phyloP scores from a whole-genome alignment of 2,329 filamentous ascomycete species.

The Scedosporium boydii region DNA sequence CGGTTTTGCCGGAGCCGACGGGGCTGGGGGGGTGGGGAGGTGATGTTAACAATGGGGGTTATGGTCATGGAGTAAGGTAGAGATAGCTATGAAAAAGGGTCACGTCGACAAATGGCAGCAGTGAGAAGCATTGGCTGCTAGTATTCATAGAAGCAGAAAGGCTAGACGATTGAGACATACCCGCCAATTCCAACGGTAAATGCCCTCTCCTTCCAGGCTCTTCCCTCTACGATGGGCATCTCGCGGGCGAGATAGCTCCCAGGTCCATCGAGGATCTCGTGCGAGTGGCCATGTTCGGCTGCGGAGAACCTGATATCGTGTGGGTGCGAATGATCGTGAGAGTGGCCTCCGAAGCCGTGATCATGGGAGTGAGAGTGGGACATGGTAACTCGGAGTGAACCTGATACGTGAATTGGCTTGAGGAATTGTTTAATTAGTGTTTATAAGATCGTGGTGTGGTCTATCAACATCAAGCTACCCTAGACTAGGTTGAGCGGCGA shows the following conservation, averaged over 20 bases:
- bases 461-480: background rate
- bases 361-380: conserved; percentile 41
- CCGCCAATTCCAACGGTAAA: conserved; percentile 98
- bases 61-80: background rate
- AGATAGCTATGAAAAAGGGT: background rate
- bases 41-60: conserved; percentile 9
- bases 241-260: conserved; percentile 84
- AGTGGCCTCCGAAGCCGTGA: conserved; percentile 28
- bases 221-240: conserved; percentile 84
- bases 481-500: background rate
- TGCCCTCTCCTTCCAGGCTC: conserved; percentile 78
- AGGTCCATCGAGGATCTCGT: conserved; percentile 90
- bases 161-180: conserved; percentile 37
- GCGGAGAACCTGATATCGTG: conserved; percentile 47
- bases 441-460: background rate
- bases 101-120: too few relatives aligned
- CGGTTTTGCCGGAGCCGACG: conserved; percentile 94
- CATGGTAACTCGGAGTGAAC: background rate
- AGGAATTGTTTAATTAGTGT: background rate
- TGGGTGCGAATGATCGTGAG: conserved; percentile 63
- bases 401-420: background rate
- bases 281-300: conserved; percentile 82
- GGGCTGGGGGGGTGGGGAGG: conserved; percentile 45
- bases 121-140: background rate
- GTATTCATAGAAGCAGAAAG: background rate